phyloP scores from a whole-genome alignment of 768 basidiomycete genomes.

The Glaciozyma martinii region DNA sequence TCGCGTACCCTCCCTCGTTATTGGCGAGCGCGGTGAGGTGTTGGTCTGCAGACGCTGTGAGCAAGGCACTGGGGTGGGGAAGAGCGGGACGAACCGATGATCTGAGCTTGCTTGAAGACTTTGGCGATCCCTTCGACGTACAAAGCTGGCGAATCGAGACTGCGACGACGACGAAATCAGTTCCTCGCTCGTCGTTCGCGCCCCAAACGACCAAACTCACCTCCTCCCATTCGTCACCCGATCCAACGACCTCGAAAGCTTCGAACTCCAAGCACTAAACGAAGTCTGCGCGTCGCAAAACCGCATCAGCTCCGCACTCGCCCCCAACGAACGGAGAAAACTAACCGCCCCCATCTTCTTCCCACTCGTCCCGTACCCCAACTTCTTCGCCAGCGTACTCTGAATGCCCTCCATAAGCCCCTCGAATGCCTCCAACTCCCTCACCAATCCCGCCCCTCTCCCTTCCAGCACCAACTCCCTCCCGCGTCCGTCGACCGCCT shows the following conservation, averaged over 20 bases:
- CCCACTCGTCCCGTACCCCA: slow-evolving; percentile 52
- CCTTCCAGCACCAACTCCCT: slow-evolving; percentile 42
- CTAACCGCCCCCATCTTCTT: slow-evolving; percentile 56
- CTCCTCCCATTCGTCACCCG: slow-evolving; percentile 32
- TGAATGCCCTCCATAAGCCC: slow-evolving; percentile 58
- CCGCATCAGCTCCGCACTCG: slow-evolving; percentile 6
- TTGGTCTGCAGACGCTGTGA: slow-evolving; percentile 5
- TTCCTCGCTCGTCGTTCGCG: neutral
- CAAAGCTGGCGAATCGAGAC: slow-evolving; percentile 75
- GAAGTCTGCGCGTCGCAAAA: slow-evolving; percentile 13
- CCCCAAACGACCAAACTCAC: slow-evolving; percentile 9
- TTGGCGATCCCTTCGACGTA: slow-evolving; percentile 68
- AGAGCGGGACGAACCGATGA: slow-evolving; percentile 35
- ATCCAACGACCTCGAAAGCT: slow-evolving; percentile 30
- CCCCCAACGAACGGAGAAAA: neutral
- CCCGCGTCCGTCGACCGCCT: slow-evolving; percentile 62
- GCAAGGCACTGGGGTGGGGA: neutral
- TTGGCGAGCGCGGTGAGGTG: slow-evolving; percentile 6
- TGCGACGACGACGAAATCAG: slow-evolving; percentile 35
- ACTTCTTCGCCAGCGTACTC: slow-evolving; percentile 32
- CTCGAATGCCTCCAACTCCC: slow-evolving; percentile 81
- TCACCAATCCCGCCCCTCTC: slow-evolving; percentile 59
- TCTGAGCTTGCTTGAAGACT: slow-evolving; percentile 63
- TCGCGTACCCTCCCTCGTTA: slow-evolving; percentile 46
- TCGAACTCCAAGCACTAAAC: slow-evolving; percentile 31